phyloP scores from a whole-genome alignment of 768 basidiomycete genomes.

The Termitomyces sp. region DNA sequence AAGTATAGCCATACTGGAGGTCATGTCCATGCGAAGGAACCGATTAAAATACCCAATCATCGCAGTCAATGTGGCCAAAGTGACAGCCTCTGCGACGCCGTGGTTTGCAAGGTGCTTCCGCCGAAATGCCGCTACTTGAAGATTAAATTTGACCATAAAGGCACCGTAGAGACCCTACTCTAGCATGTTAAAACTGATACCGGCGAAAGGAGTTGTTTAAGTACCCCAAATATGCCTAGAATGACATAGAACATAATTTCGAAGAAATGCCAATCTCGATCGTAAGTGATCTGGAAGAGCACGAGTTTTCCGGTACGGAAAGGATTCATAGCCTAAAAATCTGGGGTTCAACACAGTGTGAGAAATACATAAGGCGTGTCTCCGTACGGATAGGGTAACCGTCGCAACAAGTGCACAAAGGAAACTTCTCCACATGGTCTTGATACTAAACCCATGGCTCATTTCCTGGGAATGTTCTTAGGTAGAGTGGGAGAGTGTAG shows the following conservation, averaged over 20 bases:
- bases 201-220: slow-evolving; percentile 17
- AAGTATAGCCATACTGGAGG: slow-evolving; percentile 88
- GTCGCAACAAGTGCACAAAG: slow-evolving; percentile 97
- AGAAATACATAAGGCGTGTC: slow-evolving; percentile 3
- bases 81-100: slow-evolving; percentile 85
- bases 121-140: slow-evolving; percentile 92
- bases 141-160: slow-evolving; percentile 93
- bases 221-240: slow-evolving; percentile 91
- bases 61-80: slow-evolving; percentile 82
- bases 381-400: slow-evolving; percentile 85
- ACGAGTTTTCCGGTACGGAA: slow-evolving; percentile 98
- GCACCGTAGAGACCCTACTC: slow-evolving; percentile 92
- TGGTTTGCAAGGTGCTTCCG: slow-evolving; percentile 82
- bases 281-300: slow-evolving; percentile 96
- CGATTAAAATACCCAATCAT: slow-evolving; percentile 92
- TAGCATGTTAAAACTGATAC: slow-evolving; percentile 3
- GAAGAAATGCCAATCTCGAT: slow-evolving; percentile 98
- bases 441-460: slow-evolving; percentile 94
- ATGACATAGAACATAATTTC: slow-evolving; percentile 96
- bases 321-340: slow-evolving; percentile 86
- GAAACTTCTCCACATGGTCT: slow-evolving; percentile 98
- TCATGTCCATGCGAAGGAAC: slow-evolving; percentile 96
- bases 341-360: slow-evolving; percentile 1
- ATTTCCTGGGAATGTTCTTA: slow-evolving; percentile 65
- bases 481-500: background rate